Base-by-base conservation (phyloP, 1,284 basidiomycete genomes). In the Marasmius fiardii region DNA sequence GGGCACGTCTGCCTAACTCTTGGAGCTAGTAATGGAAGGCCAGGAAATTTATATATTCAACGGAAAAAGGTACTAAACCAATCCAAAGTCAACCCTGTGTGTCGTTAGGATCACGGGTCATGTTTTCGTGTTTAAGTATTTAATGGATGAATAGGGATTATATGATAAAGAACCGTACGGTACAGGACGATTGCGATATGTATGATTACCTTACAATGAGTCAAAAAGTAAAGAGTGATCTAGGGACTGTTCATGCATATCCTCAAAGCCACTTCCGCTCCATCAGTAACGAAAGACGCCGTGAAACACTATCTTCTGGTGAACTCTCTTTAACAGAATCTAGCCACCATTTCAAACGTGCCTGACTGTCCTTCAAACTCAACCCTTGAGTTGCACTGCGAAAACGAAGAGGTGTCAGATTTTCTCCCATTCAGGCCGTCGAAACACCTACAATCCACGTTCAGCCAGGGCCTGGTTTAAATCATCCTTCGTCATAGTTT, bases 391-490 rank as follows among this genome's bases (percentile, higher is more conserved):
- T 67, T 18, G 78, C 64, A 14, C 77, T 82, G 58, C 18, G 53
- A 20, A 34, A 35, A 39, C 33, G 45, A 33, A 21, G 34, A 58
- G 16, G 60, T 57, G 28, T 31, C 39, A 50, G 49, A 12, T 26
- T 18, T 51, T n/a, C 37, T 51, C 41, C 26, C 31, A 50, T 12
- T n/a, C 47, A 51, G 26, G 39, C 39, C 24, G 53, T 51, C 23
- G 21, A 24, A 47, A 48, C 20, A 76, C 86, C 68, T 66, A 91
- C 90, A 91, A 78, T 63, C 86, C 90, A 57, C 89, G 83, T 66
- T 90, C 88, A 56, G 80, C 74, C 20, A 92, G 73, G 5, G 86
- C 85, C 53, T 85, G 80, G 24, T 74, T 71, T 4, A 91, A 69
- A 57, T 86, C 85, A 2, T 71, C 70, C 14, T 73, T 65, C 4